Base-by-base conservation (phyloP, 495 filamentous ascomycete species). In the Choiromyces venosus region DNA sequence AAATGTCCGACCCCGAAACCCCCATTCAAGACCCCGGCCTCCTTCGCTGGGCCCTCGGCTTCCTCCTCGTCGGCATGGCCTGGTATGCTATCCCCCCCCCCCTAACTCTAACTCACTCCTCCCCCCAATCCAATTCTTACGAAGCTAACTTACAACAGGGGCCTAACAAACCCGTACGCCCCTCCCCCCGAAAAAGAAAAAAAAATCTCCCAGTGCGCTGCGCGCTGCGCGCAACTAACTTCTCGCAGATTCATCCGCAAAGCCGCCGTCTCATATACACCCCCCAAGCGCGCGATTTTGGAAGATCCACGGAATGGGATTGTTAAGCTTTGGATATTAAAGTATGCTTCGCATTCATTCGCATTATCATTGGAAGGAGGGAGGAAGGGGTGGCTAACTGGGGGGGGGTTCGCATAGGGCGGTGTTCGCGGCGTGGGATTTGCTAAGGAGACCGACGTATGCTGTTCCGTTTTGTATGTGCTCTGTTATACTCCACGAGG, bases 61-160 rank as follows among this genome's bases (percentile, higher is more conserved):
- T 97, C 86, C 87, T 97, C 73, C 87, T 97, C 76, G 93, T 99
- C 75, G 93, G 93, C 56, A 85, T 93, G 67, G 93, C 93, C 79
- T 99, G 95, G 94, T 81, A 67, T 4, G n/a, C 38, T 69, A 36
- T 16, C 4, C n/a, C 2, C 2, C 2, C n/a, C n/a, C 3, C 0
- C 46, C 46, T 4, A 25, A n/a, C 2, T 12, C 25, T 39, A 25
- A 25, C 71, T 65, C 37, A 39, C 12, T 66, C 18, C 39, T 9
- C 16, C 33, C 52, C 19, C 35, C 19, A 33, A 19, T 25, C 40
- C n/a, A 18, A 46, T 46, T 52, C 37, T 36, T 39, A 66, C 33
- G n/a, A 25, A 44, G 40, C 68, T 78, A 69, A 73, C 42, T 21
- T 21, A 64, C 66, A 70, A n/a, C 40, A 79, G 74, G 78, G 78